Evolutionary conservation across 2,329 filamentous ascomycete genomes (phyloP).

Genomic region (Allantophomopsis cytisporea): DNA sequence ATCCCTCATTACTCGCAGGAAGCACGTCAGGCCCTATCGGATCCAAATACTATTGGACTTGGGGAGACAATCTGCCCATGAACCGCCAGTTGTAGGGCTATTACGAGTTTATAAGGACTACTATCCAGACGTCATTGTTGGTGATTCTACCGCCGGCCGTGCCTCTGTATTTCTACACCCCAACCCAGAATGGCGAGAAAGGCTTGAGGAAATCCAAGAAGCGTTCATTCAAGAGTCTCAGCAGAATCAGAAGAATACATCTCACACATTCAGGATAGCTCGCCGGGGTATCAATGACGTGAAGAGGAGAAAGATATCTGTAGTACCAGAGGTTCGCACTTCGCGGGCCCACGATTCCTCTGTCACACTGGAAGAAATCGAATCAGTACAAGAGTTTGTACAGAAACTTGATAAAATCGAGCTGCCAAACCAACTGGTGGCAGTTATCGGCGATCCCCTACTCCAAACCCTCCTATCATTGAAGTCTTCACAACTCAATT

Average conservation of each 20-base stretch:
- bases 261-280: conserved; percentile 50
- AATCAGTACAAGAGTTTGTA: conserved; percentile 56
- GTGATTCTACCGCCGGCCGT: conserved; percentile 46
- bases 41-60: conserved; percentile 60
- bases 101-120: conserved; percentile 81
- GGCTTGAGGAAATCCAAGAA: conserved; percentile 54
- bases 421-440: conserved; percentile 68
- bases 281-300: conserved; percentile 28
- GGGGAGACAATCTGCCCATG: conserved; percentile 51
- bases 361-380: conserved; percentile 64
- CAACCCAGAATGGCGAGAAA: conserved; percentile 61
- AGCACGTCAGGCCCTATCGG: conserved; percentile 71
- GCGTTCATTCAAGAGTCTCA: conserved; percentile 33
- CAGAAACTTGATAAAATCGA: conserved; percentile 66
- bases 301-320: conserved; percentile 33
- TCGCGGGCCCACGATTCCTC: conserved; percentile 57
- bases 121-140: conserved; percentile 78
- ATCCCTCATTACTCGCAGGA: conserved; percentile 65
- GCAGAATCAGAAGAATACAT: conserved; percentile 23
- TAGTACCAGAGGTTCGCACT: conserved; percentile 60
- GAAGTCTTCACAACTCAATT: conserved; percentile 36
- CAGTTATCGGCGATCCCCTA: conserved; percentile 61
- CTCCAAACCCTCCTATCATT: conserved; percentile 67
- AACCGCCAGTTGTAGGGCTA: conserved; percentile 60
- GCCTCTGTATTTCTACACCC: conserved; percentile 58